Base-by-base conservation (phyloP, 768 basidiomycete species). In the Boletales sp. region DNA sequence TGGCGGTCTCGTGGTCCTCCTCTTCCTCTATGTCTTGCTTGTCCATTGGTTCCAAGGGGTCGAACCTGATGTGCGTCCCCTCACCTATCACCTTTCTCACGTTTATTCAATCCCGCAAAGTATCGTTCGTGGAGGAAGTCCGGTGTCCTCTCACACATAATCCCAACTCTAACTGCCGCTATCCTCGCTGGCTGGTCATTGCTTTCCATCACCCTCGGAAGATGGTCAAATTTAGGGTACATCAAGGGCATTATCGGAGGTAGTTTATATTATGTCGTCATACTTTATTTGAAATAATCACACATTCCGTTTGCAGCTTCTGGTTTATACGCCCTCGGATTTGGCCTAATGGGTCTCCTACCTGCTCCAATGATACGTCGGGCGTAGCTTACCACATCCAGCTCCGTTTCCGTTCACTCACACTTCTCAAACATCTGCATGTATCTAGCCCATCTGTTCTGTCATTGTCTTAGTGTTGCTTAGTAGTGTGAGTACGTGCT, bases 51-150 rank as follows among this genome's bases (percentile, higher is more conserved):
- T 85, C 30, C 77, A 78, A 49, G 86, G 85, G 17, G 76, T 80
- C 47, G 78, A 83, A 55, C 84, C 86, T 33, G 78, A 90, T 59
- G 87, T 90, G 63, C 57, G 83, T 76, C 39, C 25, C 41, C 37
- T 43, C 19, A 19, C 18, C 13, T 41, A 17, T 33, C 25, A 28
- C 3, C 25, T 10, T 4, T 4, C 31, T 9, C n/a, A 37, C 39
- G 21, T 31, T 32, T 48, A 8, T 44, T 57, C 28, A 33, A 21
- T 8, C 36, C n/a, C 35, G 25, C 34, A 18, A 61, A 90, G 88
- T 90, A 87, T 60, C 81, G 75, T 41, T 78, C 79, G 14, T 90
- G 88, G 88, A 74, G 84, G 57, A 72, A 86, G 57, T 88, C 87
- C 5, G 82, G 82, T 18, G 69, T 81, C 18, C 67, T 90, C 30